Evolutionary conservation across 2,329 filamentous ascomycete genomes (phyloP).

Genomic region (Phyllachora maydis): DNA sequence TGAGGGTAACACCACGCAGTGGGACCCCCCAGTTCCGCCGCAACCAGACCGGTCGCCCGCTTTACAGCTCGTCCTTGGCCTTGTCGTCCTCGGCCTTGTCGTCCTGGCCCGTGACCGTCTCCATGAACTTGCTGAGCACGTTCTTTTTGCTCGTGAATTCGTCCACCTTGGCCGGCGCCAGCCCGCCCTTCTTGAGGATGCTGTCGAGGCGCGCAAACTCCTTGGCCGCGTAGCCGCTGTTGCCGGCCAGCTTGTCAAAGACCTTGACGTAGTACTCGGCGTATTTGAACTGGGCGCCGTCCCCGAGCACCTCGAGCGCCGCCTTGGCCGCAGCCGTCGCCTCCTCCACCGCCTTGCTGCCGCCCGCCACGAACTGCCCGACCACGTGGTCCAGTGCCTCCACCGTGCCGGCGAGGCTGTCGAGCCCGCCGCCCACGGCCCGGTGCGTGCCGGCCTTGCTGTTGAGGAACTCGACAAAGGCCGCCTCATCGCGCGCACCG

Average conservation of each 20-base stretch:
- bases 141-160: constrained; percentile 76
- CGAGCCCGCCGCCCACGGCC: constrained; percentile 57
- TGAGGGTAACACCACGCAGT: no score
- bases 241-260: constrained; percentile 64
- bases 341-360: constrained; percentile 36
- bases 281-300: constrained; percentile 47
- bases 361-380: constrained; percentile 46
- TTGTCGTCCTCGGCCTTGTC: no score
- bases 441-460: constrained; percentile 77
- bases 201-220: constrained; percentile 64
- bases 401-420: constrained; percentile 64
- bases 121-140: constrained; percentile 60
- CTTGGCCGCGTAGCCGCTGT: constrained; percentile 63
- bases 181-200: constrained; percentile 68
- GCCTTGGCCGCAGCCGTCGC: constrained; percentile 53
- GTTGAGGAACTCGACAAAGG: constrained; percentile 69
- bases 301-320: constrained; percentile 44
- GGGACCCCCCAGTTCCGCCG: no score
- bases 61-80: constrained; percentile 57
- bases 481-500: constrained; percentile 56
- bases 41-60: constrained; percentile 13
- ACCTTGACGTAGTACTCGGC: constrained; percentile 89
- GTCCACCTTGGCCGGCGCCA: constrained; percentile 71
- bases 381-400: constrained; percentile 59
- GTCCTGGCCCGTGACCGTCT: constrained; percentile 26